Base-by-base conservation (phyloP, 1,139 yeast species). In the Magnusiomyces suaveolens region DNA sequence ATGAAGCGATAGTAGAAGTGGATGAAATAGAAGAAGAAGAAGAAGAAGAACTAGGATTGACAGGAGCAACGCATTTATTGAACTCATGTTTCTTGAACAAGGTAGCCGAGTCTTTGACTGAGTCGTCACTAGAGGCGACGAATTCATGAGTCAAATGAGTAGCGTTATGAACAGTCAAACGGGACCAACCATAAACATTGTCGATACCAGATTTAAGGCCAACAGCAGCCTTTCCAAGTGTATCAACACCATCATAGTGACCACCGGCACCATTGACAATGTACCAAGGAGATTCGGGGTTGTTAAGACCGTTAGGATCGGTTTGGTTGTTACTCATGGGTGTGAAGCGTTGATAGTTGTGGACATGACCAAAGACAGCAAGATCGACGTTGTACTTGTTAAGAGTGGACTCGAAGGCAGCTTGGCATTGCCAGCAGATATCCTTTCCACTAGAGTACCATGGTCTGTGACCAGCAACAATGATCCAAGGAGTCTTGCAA, bases 151-250 rank as follows among this genome's bases (percentile, higher is more conserved):
- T 77, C 75, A 59, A 70, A 71, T 62, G 69, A 16, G 72, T 80
- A 51, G 75, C 73, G 56, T 78, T 75, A 63, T 80, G 83, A 79
- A 81, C 77, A 55, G 69, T 68, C 52, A 70, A 65, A 54, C 64
- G 70, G 51, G 76, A 73, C 62, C 72, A 68, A 12, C 69, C 69
- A 39, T 61, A 64, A 2, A 60, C 57, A 33, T 53, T 53, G 51
- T 62, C 61, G 26, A 62, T 53, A 26, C 60, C 55, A 41, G 53
- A 56, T 20, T 46, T 60, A 14, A 61, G 48, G 50, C 62, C 63
- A 26, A 51, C 55, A 20, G 6, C 6, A 16, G 12, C 4, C 43
- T 51, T 52, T 8, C 56, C 49, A 50, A 63, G 57, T 8, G 57
- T 51, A 43, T 64, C 63, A 25, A 64, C 59, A 14, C 69, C 69